A percentile compares a stretch with the other conserved stretches of the same genome.
Evolutionary conservation across 176 grass and related monocot genomes (phyloP).

Genomic region (Zea mays): DNA sequence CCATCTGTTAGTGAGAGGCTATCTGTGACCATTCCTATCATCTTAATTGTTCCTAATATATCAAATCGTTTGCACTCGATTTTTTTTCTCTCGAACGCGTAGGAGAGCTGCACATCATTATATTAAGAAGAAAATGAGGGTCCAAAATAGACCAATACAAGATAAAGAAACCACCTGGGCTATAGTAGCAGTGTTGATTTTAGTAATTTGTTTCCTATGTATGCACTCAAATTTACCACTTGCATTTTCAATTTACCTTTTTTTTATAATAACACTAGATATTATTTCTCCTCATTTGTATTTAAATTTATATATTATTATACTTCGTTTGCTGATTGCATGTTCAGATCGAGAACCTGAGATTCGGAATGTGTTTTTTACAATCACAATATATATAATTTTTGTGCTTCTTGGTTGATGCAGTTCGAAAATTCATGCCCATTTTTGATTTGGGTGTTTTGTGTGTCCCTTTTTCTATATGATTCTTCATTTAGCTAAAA

Average conservation of each 20-base stretch:
- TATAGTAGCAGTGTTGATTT: too few relatives aligned
- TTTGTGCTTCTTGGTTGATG: conserved; percentile 19
- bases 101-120: too few relatives aligned
- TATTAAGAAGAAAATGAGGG: too few relatives aligned
- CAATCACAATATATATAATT: conserved; percentile 9
- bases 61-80: neutral
- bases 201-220: neutral
- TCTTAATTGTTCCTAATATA: neutral
- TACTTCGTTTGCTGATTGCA: neutral
- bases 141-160: too few relatives aligned
- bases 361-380: conserved; percentile 4
- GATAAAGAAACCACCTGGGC: too few relatives aligned
- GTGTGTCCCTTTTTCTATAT: conserved; percentile 19
- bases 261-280: neutral
- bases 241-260: neutral
- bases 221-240: conserved; percentile 6
- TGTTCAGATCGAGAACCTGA: neutral
- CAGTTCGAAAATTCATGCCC: neutral
- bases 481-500: conserved; percentile 41
- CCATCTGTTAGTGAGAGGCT: neutral
- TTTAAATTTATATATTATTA: neutral
- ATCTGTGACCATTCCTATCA: neutral
- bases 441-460: conserved; percentile 7
- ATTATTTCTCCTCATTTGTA: conserved; percentile 16
- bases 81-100: too few relatives aligned